Conservation (phyloP, 495 filamentous ascomycete genomes). For the Penicillium maclennaniae region DNA sequence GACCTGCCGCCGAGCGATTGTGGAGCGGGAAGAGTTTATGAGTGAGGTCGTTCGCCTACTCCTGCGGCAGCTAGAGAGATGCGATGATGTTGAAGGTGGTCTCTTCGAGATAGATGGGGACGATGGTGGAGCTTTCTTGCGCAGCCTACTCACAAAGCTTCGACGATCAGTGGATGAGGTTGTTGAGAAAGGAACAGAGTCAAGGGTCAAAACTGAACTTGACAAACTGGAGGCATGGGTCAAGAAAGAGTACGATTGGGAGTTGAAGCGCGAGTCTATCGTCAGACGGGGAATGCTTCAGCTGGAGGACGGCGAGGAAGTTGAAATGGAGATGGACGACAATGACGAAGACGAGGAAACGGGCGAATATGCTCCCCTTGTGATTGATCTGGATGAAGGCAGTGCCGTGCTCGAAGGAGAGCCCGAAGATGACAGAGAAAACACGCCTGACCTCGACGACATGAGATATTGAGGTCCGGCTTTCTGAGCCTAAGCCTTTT, state of each 20-base stretch:
- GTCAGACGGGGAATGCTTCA: conserved; percentile 62
- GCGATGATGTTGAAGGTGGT: conserved; percentile 62
- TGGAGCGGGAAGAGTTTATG: conserved; percentile 55
- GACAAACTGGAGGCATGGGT: conserved; percentile 55
- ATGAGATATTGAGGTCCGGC: conserved; percentile 9
- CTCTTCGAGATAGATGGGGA: conserved; percentile 51
- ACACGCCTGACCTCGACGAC: conserved; percentile 6
- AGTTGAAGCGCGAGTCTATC: conserved; percentile 51
- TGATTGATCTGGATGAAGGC: conserved; percentile 55
- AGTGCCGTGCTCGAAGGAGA: background rate
- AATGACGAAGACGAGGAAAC: conserved; percentile 79
- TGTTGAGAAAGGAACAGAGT: conserved; percentile 25
- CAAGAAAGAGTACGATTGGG: conserved; percentile 59
- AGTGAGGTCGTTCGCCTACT: conserved; percentile 57
- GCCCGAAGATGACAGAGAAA: background rate
- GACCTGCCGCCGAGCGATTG: conserved; percentile 59
- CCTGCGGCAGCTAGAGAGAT: conserved; percentile 66
- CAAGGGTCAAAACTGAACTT: conserved; percentile 47
- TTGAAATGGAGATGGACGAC: conserved; percentile 72
- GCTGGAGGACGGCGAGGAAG: conserved; percentile 72
- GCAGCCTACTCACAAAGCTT: conserved; percentile 52
- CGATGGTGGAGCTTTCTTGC: conserved; percentile 53
- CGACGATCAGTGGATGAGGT: conserved; percentile 42
- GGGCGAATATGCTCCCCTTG: conserved; percentile 79
- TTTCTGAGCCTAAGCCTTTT: background rate